Evolutionary conservation across 345 rosid species (phyloP).

Genomic region (Citrus australasica): DNA sequence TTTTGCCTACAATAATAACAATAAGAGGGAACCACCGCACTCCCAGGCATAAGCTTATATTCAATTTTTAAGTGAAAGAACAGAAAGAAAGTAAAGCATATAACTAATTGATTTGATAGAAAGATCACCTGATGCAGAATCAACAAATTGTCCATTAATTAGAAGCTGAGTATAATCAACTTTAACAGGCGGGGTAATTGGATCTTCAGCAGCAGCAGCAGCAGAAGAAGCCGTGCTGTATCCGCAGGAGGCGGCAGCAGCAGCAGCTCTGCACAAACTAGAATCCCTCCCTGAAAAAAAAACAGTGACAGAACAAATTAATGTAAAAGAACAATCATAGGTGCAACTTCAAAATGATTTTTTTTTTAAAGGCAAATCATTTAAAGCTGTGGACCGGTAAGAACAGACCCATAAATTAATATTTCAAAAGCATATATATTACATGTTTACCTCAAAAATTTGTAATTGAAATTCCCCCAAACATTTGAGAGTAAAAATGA

Average conservation of each 20-base stretch:
- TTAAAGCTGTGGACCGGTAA: neutral
- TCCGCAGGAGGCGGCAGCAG: conserved; percentile 19
- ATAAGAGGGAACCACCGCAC: neutral
- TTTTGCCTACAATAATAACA: conserved; percentile 34
- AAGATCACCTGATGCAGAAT: conserved; percentile 75
- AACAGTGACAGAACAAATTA: neutral
- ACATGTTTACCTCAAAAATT: neutral
- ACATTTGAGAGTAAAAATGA: too few relatives aligned
- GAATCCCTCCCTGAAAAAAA: conserved; percentile 39
- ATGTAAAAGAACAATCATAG: neutral
- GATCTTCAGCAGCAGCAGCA: conserved; percentile 49
- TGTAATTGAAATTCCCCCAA: neutral
- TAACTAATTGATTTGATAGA: neutral
- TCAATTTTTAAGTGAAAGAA: neutral
- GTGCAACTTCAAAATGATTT: too few relatives aligned
- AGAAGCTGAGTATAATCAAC: conserved; percentile 61
- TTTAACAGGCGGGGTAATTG: conserved; percentile 58
- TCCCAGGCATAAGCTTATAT: neutral
- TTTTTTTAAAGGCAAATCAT: neutral
- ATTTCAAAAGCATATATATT: neutral
- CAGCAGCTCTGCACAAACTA: conserved; percentile 30
- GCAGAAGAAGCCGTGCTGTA: conserved; percentile 49
- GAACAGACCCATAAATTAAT: neutral
- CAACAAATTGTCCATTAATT: conserved; percentile 73
- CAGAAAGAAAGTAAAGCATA: neutral